Conservation (phyloP, 2,329 filamentous ascomycete genomes). For the Decorospora gaudefroyi region DNA sequence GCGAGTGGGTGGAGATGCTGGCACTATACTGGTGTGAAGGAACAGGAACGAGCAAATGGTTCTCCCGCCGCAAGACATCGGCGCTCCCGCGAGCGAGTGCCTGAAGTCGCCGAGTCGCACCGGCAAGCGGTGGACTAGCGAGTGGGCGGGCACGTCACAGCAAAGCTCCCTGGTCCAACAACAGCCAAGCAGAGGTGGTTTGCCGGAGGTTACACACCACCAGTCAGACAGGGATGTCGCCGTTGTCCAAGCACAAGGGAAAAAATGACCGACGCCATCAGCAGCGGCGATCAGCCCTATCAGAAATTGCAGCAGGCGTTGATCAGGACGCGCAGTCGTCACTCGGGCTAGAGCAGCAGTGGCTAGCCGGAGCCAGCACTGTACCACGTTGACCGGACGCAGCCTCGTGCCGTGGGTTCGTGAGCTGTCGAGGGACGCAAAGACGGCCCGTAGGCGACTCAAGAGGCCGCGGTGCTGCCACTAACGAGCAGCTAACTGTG, state of each 20-base stretch:
- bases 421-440: conserved; percentile 22
- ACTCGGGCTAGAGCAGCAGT: conserved; percentile 7
- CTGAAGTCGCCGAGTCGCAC: conserved; percentile 40
- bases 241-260: conserved; percentile 16
- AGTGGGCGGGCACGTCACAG: conserved; percentile 33
- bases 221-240: conserved; percentile 21
- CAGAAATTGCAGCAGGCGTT: conserved; percentile 27
- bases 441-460: conserved; percentile 29
- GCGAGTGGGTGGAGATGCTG: conserved; percentile 1
- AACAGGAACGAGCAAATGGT: conserved; percentile 18
- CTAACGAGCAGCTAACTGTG: conserved; percentile 9
- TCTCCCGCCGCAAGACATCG: conserved; percentile 27
- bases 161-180: no score
- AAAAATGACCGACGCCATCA: conserved; percentile 36
- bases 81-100: conserved; percentile 34
- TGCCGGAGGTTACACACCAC: conserved; percentile 31
- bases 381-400: conserved; percentile 8
- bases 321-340: conserved; percentile 27
- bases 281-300: conserved; percentile 42
- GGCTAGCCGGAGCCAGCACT: conserved; percentile 6
- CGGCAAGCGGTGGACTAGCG: conserved; percentile 21
- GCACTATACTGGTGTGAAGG: conserved; percentile 10
- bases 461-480: conserved; percentile 30
- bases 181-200: conserved; percentile 6
- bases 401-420: conserved; percentile 30